phyloP scores from a whole-genome alignment of 2,329 filamentous ascomycete genomes.

The Escovopsis sp. region DNA sequence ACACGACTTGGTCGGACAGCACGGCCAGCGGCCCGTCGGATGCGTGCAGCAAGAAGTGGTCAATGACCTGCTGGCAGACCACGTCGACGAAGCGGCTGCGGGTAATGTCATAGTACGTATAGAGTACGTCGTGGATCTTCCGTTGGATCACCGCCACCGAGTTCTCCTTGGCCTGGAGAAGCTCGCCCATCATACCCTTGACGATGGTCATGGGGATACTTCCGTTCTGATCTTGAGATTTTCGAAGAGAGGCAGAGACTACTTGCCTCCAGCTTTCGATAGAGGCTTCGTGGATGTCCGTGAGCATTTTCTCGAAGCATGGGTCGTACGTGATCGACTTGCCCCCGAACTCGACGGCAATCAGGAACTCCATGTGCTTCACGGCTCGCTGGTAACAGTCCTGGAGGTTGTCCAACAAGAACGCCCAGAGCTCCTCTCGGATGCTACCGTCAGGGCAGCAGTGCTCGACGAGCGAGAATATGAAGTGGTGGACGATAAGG shows the following conservation, averaged over 20 bases:
- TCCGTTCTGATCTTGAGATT: background rate
- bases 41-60: slow-evolving; percentile 36
- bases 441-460: slow-evolving; percentile 31
- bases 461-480: slow-evolving; percentile 24
- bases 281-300: slow-evolving; percentile 1
- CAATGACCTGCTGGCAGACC: slow-evolving; percentile 42
- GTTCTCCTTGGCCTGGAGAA: slow-evolving; percentile 7
- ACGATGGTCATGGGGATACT: background rate
- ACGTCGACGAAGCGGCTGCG: slow-evolving; percentile 48
- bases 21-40: slow-evolving; percentile 34
- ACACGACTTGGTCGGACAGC: slow-evolving; percentile 36
- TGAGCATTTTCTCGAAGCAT: slow-evolving; percentile 6
- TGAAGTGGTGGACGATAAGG: slow-evolving; percentile 36
- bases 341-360: slow-evolving; percentile 17
- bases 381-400: slow-evolving; percentile 32
- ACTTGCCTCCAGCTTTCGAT: no score
- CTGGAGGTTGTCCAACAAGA: slow-evolving; percentile 32
- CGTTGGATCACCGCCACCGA: slow-evolving; percentile 22
- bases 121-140: slow-evolving; percentile 45
- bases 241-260: no score
- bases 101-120: slow-evolving; percentile 47
- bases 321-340: slow-evolving; percentile 13
- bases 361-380: slow-evolving; percentile 33
- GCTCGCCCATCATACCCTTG: background rate
- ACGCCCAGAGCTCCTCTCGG: slow-evolving; percentile 23